Evolutionary conservation across 176 grass and related monocot genomes (phyloP).

Genomic region (Melocanna baccifera): DNA sequence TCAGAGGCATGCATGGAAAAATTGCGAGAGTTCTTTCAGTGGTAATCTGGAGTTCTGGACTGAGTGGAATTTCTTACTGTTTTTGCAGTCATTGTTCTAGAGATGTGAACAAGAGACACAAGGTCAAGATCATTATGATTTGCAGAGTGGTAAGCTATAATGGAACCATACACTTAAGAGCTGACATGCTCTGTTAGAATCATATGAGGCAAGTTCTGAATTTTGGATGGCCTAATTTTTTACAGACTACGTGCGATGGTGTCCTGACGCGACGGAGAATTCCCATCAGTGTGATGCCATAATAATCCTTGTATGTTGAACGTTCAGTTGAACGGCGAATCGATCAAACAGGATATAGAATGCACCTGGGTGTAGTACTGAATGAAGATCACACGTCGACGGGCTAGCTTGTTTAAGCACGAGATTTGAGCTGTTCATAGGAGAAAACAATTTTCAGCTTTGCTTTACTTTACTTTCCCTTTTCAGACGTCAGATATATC

Average conservation of each 20-base stretch:
- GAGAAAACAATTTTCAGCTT: constrained; percentile 8
- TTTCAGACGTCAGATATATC: constrained; percentile 13
- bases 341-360: background rate
- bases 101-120: constrained; percentile 48
- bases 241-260: background rate
- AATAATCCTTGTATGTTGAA: constrained; percentile 5
- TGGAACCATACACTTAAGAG: background rate
- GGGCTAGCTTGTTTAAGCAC: background rate
- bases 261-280: background rate
- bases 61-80: background rate
- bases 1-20: background rate
- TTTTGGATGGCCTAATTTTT: background rate
- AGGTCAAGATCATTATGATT: constrained; percentile 10
- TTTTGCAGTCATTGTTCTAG: constrained; percentile 88
- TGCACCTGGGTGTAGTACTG: background rate
- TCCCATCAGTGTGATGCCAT: background rate
- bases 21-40: background rate
- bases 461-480: background rate
- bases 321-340: background rate
- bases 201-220: background rate
- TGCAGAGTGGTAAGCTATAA: constrained; percentile 7
- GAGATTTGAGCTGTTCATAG: constrained; percentile 29
- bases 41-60: background rate
- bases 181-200: background rate
- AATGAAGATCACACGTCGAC: constrained; percentile 13